Base-by-base conservation (phyloP, 805 yeast genomes). In the Kregervanrija fluxuum region DNA sequence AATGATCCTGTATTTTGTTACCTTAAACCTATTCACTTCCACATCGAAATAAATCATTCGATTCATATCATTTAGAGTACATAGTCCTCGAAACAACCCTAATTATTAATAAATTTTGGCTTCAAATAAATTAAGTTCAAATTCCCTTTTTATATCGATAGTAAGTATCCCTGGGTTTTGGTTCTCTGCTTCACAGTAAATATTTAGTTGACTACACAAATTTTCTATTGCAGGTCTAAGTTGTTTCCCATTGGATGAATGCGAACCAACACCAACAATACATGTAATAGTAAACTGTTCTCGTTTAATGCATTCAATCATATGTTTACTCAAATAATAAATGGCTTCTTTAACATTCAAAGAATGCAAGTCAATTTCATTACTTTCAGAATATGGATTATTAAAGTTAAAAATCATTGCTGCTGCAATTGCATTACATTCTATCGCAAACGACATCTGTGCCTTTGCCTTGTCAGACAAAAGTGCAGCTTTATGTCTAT, bases 351-450 rank as follows among this genome's bases (percentile, higher is more conserved):
- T 12, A 3, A 32, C 15, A 14, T 38, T 36, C 14, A 48, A 40
- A 9, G 48, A 46, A 22, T 48, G 51, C 4, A 48, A 37, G 22
- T 48, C 51, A n/a, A 48, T 42, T 3, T 31, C 30, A 15, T 40
- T 36, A 5, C 32, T 31, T 13, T 38, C 46, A 8, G 12, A 14
- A 1, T 33, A 43, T 8, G 46, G 46, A 33, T 48, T 48, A 42
- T 42, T 36, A 35, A 37, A 35, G 10, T 36, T 11, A 15, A 45
- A 48, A 6, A 37, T 16, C 13, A 39, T 34, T 5, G 15, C 33
- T 8, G 51, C 51, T 2, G 51, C 51, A 15, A 22, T 31, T 6
- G 33, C 17, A 34, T 45, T 48, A 32, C 42, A 42, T n/a, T 35
- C 38, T 5, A 33, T n/a, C 1, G 38, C 47, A 11, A 28, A 8